These are phyloP conservation scores for Thoreauomyces humboldtii DNA, from an alignment of 192 early-diverging fungal species.

Conservation along the genomic window DNA sequence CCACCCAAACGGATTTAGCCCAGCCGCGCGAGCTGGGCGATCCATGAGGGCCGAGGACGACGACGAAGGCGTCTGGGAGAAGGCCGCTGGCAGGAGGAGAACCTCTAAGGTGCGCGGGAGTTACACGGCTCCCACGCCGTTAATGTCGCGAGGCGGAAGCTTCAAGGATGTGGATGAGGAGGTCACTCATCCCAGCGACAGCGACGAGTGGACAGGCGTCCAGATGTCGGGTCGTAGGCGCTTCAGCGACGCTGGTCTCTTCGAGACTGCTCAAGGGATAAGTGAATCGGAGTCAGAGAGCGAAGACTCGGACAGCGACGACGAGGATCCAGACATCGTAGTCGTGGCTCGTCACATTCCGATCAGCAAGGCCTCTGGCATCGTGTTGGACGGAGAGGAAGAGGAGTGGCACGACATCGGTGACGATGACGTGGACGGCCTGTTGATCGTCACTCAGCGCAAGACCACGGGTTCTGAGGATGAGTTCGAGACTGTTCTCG, in stretches of 20 bases:
- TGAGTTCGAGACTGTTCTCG: slow-evolving; percentile 9
- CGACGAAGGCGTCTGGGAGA: slow-evolving; percentile 25
- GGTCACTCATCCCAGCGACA: slow-evolving; percentile 62
- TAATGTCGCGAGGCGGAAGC: slow-evolving; percentile 1
- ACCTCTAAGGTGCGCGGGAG: neutral
- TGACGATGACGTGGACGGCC: slow-evolving; percentile 81
- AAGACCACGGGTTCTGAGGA: slow-evolving; percentile 7
- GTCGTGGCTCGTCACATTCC: slow-evolving; percentile 26
- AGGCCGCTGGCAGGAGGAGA: slow-evolving; percentile 27
- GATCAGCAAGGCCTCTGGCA: slow-evolving; percentile 7
- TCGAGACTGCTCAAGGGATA: slow-evolving; percentile 29
- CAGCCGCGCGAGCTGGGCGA: slow-evolving; percentile 28
- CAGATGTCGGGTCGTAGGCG: slow-evolving; percentile 31
- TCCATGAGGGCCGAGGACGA: slow-evolving; percentile 13
- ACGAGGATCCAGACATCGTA: slow-evolving; percentile 33
- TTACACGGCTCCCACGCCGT: neutral
- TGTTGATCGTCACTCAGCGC: slow-evolving; percentile 90
- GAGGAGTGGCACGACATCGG: slow-evolving; percentile 77
- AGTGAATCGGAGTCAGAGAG: slow-evolving; percentile 56
- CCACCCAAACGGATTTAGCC: slow-evolving; percentile 28
- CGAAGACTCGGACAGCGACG: slow-evolving; percentile 20
- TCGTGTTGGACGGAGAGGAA: slow-evolving; percentile 44
- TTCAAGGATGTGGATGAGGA: slow-evolving; percentile 13
- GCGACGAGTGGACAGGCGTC: slow-evolving; percentile 55
- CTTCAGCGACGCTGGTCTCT: slow-evolving; percentile 21